A percentile compares a stretch with the other conserved stretches of the same genome.
Evolutionary conservation across 148 eudicot genomes (phyloP).

Genomic region (Dysphania ambrosioides): DNA sequence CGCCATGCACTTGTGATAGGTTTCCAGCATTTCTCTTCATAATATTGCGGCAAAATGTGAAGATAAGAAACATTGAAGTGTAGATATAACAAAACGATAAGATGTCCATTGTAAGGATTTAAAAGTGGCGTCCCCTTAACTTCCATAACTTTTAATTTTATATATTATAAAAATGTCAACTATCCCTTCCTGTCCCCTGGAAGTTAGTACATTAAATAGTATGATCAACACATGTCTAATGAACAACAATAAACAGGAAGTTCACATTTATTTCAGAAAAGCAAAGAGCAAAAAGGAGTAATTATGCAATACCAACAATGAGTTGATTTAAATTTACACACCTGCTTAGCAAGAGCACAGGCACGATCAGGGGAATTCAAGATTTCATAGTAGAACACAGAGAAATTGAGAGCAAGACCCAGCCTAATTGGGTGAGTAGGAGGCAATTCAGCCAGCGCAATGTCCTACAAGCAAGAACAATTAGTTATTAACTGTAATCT

Average conservation of each 20-base stretch:
- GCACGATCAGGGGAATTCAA: constrained; percentile 48
- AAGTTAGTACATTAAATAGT: too few species aligned
- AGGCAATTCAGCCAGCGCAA: constrained; percentile 39
- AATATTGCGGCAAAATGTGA: too few species aligned
- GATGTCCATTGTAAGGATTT: too few species aligned
- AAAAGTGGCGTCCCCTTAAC: too few species aligned
- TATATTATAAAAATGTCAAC: too few species aligned
- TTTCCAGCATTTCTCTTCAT: too few species aligned
- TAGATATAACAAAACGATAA: too few species aligned
- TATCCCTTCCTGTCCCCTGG: too few species aligned
- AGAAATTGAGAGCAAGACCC: constrained; percentile 44
- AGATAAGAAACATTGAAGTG: too few species aligned
- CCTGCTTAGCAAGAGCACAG: constrained; percentile 49
- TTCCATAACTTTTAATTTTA: too few species aligned
- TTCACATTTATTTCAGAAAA: background rate
- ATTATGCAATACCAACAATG: background rate
- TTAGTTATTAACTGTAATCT: background rate
- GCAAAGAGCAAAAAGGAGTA: background rate
- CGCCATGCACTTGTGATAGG: too few species aligned
- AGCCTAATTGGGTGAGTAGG: constrained; percentile 49
- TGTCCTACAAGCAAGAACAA: constrained; percentile 28
- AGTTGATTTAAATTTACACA: constrained; percentile 13
- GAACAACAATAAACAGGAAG: background rate
- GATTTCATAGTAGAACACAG: constrained; percentile 45
- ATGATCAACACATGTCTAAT: background rate